Base-by-base conservation (phyloP, 805 yeast species). In the Zygosaccharomyces siamensis region DNA sequence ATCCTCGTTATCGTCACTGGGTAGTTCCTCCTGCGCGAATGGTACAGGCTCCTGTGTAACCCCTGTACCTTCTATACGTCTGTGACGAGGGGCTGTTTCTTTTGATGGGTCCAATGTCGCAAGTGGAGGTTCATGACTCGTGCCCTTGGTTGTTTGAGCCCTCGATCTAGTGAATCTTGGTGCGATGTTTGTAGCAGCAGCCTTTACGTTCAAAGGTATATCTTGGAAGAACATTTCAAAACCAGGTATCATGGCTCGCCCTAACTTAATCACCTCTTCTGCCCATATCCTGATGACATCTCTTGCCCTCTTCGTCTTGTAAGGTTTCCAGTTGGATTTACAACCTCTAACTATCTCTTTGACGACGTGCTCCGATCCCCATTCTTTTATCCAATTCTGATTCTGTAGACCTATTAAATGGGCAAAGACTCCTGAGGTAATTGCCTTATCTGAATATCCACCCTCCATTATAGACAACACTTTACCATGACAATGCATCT, bases 381-480 rank as follows among this genome's bases (percentile, higher is more conserved):
- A 84, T 31, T 78, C 77, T 12, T 70, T 68, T 37, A 80, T 75
- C 88, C 88, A 84, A 16, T 63, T 63, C 45, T 72, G 70, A 46
- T 71, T 70, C 44, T 82, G 84, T 45, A 87, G 63, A 0, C 95
- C 96, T 33, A 84, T 78, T 47, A 87, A 67, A 62, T 87, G 95
- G 4, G 93, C 78, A 61, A 86, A 84, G 0, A 84, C 81, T 10
- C 95, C 95, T 0, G 93, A 84, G 1, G 83, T 67, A 14, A 87
- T 72, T 0, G 95, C 95, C 3, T 85, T 84, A 58, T 86, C 89
- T 0, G 93, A 83, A 62, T 87, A 87, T 1, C 96, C 96, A 23
- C 96, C 96, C 68, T 87, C 96, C 54, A 87, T 67, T 20, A 87
- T 65, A 0, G 95, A 85, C 0, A 87, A 55, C 0, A 86, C 70